Evolutionary conservation across 805 yeast genomes (phyloP).

Genomic region (Wickerhamiella dianesei): DNA sequence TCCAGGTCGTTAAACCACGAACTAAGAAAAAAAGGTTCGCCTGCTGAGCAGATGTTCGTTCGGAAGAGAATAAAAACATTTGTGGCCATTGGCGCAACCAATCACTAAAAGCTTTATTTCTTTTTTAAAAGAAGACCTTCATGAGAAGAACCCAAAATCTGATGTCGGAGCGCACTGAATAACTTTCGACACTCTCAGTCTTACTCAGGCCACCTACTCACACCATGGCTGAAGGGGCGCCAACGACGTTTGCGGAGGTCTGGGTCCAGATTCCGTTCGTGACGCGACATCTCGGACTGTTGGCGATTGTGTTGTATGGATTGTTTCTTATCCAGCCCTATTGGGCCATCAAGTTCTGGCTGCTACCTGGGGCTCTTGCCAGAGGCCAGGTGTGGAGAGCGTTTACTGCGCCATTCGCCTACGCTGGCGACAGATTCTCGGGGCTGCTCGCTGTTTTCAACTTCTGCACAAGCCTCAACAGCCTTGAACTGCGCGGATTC

Average conservation of each 20-base stretch:
- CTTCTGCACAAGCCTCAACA: slow-evolving; percentile 5
- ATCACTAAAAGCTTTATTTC: too few species aligned
- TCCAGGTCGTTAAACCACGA: too few species aligned
- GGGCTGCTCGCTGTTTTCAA: slow-evolving; percentile 8
- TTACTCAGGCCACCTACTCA: neutral
- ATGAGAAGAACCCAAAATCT: too few species aligned
- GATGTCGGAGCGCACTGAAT: too few species aligned
- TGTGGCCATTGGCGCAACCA: too few species aligned
- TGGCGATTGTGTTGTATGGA: slow-evolving; percentile 3
- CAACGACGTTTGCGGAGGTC: slow-evolving; percentile 5
- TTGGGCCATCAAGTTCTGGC: slow-evolving; percentile 10
- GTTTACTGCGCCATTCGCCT: slow-evolving; percentile 10
- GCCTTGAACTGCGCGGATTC: slow-evolving; percentile 10
- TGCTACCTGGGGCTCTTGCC: slow-evolving; percentile 3
- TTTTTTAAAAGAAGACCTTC: too few species aligned
- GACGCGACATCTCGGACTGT: slow-evolving; percentile 7
- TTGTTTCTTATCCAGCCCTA: slow-evolving; percentile 7
- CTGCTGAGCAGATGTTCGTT: too few species aligned
- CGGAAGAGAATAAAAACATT: too few species aligned
- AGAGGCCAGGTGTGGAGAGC: slow-evolving; percentile 13
- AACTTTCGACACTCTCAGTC: too few species aligned
- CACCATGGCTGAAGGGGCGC: slow-evolving; percentile 1
- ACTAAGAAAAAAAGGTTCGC: too few species aligned
- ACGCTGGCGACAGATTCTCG: slow-evolving; percentile 2
- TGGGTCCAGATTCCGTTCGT: slow-evolving; percentile 15